Percentiles rank a stretch among this genome's conserved stretches.
Conservation (phyloP, 202 grass and related monocot genomes). For the Panicum hallii region DNA sequence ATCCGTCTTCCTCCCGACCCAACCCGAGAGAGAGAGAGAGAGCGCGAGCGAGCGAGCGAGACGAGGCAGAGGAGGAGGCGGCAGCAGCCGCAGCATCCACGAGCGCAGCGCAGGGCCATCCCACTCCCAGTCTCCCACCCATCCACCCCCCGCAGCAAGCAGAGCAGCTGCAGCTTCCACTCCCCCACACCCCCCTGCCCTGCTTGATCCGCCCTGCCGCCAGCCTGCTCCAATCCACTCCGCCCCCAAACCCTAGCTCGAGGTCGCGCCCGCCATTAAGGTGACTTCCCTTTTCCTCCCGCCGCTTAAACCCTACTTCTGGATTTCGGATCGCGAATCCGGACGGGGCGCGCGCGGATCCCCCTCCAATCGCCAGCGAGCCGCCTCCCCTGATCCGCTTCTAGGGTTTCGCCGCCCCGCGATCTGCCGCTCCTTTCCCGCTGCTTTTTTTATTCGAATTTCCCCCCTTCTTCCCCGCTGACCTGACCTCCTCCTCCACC, state of each 20-base stretch:
- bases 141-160: too few relatives aligned
- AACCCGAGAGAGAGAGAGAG: too few relatives aligned
- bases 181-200: too few relatives aligned
- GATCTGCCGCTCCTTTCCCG: conserved; percentile 45
- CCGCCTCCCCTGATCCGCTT: conserved; percentile 10
- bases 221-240: too few relatives aligned
- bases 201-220: too few relatives aligned
- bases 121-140: too few relatives aligned
- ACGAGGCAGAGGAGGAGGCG: too few relatives aligned
- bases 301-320: conserved; percentile 56
- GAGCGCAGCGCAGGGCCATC: too few relatives aligned
- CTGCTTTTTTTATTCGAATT: neutral
- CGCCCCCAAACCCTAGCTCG: neutral
- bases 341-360: conserved; percentile 15
- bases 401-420: conserved; percentile 48
- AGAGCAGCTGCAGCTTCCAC: too few relatives aligned
- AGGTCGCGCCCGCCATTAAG: neutral
- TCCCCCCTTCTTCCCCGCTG: neutral
- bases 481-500: neutral
- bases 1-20: too few relatives aligned
- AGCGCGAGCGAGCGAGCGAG: too few relatives aligned
- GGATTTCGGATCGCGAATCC: conserved; percentile 39
- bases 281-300: neutral
- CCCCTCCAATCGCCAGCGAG: neutral
- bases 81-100: too few relatives aligned